These are phyloP conservation scores for Podospora didyma DNA, from an alignment of 495 filamentous ascomycete species.

Conservation along the genomic window DNA sequence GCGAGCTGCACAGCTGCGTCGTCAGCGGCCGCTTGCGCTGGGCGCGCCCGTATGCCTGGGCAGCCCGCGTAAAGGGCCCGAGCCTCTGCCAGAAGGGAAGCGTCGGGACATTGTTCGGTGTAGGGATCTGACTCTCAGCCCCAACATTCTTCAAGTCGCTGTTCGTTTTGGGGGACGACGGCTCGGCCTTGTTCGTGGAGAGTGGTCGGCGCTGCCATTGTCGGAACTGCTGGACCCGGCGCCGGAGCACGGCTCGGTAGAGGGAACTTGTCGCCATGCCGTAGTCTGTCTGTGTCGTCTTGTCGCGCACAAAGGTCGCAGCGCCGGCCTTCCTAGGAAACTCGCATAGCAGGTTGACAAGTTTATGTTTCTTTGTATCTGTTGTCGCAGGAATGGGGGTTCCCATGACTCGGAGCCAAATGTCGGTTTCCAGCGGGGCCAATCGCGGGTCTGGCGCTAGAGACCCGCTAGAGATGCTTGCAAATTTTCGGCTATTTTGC, in stretches of 20 bases:
- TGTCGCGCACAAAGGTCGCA: not conserved
- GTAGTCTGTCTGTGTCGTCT: not conserved
- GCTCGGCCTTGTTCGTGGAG: constrained; percentile 7
- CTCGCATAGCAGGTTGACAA: not conserved
- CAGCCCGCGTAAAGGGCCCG: constrained; percentile 54
- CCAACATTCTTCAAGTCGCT: constrained; percentile 18
- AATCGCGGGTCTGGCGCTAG: not conserved
- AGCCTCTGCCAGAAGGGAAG: constrained; percentile 49
- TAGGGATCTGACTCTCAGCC: constrained; percentile 33
- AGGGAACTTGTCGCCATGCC: constrained; percentile 15
- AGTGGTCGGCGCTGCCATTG: constrained; percentile 24
- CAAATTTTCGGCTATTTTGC: not conserved
- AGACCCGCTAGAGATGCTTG: not conserved
- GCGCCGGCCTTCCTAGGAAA: not conserved
- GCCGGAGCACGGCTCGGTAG: constrained; percentile 18
- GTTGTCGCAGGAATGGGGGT: not conserved
- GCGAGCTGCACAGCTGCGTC: constrained; percentile 70
- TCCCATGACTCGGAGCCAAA: not conserved
- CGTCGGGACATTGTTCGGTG: constrained; percentile 41
- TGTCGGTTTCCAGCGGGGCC: not conserved
- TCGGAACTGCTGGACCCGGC: constrained; percentile 18
- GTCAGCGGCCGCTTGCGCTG: constrained; percentile 67
- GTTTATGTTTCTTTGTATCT: not conserved
- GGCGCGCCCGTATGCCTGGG: constrained; percentile 66
- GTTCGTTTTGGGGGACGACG: constrained; percentile 1